These are phyloP conservation scores for Inosperma sp. DNA, from an alignment of 768 basidiomycete species.

Conservation along the genomic window DNA sequence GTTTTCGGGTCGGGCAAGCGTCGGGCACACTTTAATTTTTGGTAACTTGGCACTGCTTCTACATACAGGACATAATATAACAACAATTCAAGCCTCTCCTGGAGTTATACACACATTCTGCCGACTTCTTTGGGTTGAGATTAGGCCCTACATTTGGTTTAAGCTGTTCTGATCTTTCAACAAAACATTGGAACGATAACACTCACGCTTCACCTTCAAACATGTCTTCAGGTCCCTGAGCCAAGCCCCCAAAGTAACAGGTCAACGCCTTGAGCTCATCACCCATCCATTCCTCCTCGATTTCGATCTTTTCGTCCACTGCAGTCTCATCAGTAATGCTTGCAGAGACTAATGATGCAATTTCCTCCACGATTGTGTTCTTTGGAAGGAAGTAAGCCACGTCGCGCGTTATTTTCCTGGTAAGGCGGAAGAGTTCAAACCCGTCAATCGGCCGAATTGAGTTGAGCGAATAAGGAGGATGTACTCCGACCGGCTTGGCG, in stretches of 20 bases:
- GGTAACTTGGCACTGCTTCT: too few relatives aligned
- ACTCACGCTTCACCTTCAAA: constrained; percentile 33
- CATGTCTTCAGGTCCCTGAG: constrained; percentile 56
- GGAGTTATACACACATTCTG: too few relatives aligned
- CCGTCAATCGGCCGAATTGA: constrained; percentile 80
- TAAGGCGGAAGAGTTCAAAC: constrained; percentile 71
- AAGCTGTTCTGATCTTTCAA: too few relatives aligned
- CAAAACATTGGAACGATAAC: too few relatives aligned
- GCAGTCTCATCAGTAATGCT: constrained; percentile 9
- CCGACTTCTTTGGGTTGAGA: too few relatives aligned
- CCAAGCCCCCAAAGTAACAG: constrained; percentile 89
- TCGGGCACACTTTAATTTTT: too few relatives aligned
- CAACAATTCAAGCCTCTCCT: too few relatives aligned
- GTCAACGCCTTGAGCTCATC: constrained; percentile 90
- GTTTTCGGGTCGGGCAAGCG: too few relatives aligned
- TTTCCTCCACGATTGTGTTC: constrained; percentile 70
- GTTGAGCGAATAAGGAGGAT: constrained; percentile 63
- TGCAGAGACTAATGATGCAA: constrained; percentile 40
- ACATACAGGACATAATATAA: too few relatives aligned
- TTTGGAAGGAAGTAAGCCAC: constrained; percentile 89
- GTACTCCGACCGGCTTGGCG: constrained; percentile 20
- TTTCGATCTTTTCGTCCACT: constrained; percentile 62
- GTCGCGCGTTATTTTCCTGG: constrained; percentile 68
- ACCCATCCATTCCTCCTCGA: constrained; percentile 98
- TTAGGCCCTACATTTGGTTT: too few relatives aligned